Base-by-base conservation (phyloP, 495 filamentous ascomycete genomes). In the Delitschia confertaspora region DNA sequence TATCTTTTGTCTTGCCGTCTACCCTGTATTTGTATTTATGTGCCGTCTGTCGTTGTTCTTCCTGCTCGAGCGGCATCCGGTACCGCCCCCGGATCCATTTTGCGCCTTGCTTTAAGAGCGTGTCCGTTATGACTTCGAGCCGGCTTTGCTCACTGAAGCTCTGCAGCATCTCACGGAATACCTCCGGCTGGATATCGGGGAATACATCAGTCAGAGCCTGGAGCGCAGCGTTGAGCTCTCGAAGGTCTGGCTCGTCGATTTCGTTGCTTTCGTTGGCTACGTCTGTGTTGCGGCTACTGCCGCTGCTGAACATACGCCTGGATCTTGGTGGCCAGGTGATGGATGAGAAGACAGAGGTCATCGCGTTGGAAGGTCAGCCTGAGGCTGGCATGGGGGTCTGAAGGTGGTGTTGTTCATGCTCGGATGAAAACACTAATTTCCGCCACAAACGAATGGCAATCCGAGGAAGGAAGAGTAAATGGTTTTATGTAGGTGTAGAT, bases 81-180 rank as follows among this genome's bases (percentile, higher is more conserved):
- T 53, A 83, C 33, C 85, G 71, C 0, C 84, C 85, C 43, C 79
- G 75, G 13, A 86, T 82, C 73, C 79, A 85, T 48, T 78, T 67
- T 9, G 76, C 73, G 42, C 82, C 76, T 52, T 86, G 77, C 56
- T 87, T 84, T 20, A 95, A 65, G 27, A 98, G 66, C 49, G 80
- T 76, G 51, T 95, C 87, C 4, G 87, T 85, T 24, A 88, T 83
- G 27, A 98, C 73, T 30, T 89, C 78, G 2, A 95, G 63, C 53
- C 85, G 67, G 51, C 88, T 95, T 52, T 88, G 75, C 29, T 83
- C 83, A 50, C 83, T 80, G 60, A 93, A 84, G 45, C 71, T 84
- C 19, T 71, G 65, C 24, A 98, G 74, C 70, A 95, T 76, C 60
- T 93, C 88, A 9, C 91, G 78, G 53, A 98, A 88, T n/a, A 93